These are phyloP conservation scores for Trametopsis cervina DNA, from an alignment of 768 basidiomycete genomes.

Conservation along the genomic window DNA sequence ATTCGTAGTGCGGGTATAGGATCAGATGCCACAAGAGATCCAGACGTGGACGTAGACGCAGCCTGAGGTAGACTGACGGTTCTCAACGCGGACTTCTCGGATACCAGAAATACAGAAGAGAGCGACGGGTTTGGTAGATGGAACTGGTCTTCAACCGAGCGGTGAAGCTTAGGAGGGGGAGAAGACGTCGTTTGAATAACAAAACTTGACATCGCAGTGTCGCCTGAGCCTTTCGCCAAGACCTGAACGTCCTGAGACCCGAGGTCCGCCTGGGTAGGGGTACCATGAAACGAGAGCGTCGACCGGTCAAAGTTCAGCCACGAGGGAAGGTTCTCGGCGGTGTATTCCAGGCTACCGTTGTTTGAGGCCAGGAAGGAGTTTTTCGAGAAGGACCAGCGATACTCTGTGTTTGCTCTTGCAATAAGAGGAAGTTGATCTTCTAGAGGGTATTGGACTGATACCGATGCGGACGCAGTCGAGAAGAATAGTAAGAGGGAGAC, in stretches of 20 bases:
- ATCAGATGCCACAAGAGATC: neutral
- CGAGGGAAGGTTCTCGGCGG: constrained; percentile 49
- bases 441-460: constrained; percentile 52
- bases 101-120: constrained; percentile 68
- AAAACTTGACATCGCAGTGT: constrained; percentile 43
- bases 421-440: constrained; percentile 72
- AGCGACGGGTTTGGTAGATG: constrained; percentile 50
- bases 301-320: constrained; percentile 74
- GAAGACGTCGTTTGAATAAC: constrained; percentile 49
- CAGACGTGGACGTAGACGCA: neutral
- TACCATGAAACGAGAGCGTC: constrained; percentile 60
- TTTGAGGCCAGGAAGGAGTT: constrained; percentile 54
- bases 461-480: constrained; percentile 32
- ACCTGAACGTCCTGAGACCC: constrained; percentile 57
- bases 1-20: constrained; percentile 55
- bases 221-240: constrained; percentile 48
- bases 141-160: constrained; percentile 56
- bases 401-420: constrained; percentile 59
- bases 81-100: constrained; percentile 50
- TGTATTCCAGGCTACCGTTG: constrained; percentile 41
- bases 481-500: constrained; percentile 36
- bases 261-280: constrained; percentile 54
- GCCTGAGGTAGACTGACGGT: too few species aligned
- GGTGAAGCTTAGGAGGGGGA: constrained; percentile 46
- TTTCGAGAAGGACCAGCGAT: constrained; percentile 61